These are phyloP conservation scores for Whalleya microplaca DNA, from an alignment of 2,329 filamentous ascomycete species.

Conservation along the genomic window DNA sequence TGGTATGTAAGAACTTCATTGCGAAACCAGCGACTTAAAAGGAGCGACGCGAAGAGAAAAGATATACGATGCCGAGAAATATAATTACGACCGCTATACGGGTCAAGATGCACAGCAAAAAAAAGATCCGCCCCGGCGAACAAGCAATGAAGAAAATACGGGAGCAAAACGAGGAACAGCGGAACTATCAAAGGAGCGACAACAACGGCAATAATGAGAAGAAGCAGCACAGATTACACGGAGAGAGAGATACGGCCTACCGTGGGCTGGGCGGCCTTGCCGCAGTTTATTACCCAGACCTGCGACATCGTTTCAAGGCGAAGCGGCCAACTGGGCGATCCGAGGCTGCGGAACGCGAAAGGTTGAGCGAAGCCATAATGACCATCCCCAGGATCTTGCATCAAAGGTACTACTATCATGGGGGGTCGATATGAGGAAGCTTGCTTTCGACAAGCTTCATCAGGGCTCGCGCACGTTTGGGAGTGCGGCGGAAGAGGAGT, in stretches of 20 bases:
- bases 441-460: not conserved
- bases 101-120: constrained; percentile 10
- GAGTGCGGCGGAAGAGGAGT: constrained; percentile 17
- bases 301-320: not conserved
- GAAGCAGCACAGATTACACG: constrained; percentile 5
- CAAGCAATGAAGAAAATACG: constrained; percentile 5
- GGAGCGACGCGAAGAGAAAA: constrained; percentile 8
- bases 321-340: not conserved
- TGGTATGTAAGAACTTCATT: constrained; percentile 41
- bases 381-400: not conserved
- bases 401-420: not conserved
- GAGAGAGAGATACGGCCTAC: not conserved
- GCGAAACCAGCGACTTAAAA: constrained; percentile 14
- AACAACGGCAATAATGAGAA: constrained; percentile 12
- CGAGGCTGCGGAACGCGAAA: not conserved
- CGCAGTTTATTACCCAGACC: not conserved
- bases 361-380: not conserved
- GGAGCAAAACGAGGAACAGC: constrained; percentile 4
- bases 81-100: constrained; percentile 9
- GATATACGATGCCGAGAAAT: not conserved
- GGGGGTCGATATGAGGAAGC: not conserved
- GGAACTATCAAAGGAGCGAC: constrained; percentile 24
- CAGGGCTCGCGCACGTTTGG: constrained; percentile 15
- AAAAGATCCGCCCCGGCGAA: constrained; percentile 25
- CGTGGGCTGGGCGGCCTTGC: not conserved